Conservation (phyloP, 805 yeast genomes). For the Kodamaea kaohsiungensis region DNA sequence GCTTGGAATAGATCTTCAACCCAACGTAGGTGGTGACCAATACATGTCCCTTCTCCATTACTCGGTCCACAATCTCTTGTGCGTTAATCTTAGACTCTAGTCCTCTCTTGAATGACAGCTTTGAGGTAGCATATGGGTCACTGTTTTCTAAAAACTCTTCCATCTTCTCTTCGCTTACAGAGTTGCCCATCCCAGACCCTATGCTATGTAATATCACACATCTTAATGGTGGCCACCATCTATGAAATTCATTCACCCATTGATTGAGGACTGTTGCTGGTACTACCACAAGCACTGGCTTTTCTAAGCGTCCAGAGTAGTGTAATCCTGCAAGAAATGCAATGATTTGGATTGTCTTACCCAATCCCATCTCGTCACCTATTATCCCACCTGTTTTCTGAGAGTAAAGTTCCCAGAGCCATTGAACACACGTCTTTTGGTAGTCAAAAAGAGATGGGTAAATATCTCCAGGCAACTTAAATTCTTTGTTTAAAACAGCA, state of each 20-base stretch:
- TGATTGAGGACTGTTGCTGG: slow-evolving; percentile 96
- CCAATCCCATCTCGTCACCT: slow-evolving; percentile 98
- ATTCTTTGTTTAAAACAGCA: slow-evolving; percentile 68
- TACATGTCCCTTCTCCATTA: slow-evolving; percentile 73
- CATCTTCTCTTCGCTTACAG: slow-evolving; percentile 44
- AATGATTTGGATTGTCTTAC: slow-evolving; percentile 91
- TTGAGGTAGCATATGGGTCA: slow-evolving; percentile 30
- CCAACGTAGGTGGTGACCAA: slow-evolving; percentile 92
- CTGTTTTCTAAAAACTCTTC: slow-evolving; percentile 50
- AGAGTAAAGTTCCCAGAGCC: slow-evolving; percentile 92
- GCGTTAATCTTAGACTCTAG: slow-evolving; percentile 41
- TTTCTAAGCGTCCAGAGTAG: slow-evolving; percentile 69
- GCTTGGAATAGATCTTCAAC: slow-evolving; percentile 63
- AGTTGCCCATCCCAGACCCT: slow-evolving; percentile 74
- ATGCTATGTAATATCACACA: slow-evolving; percentile 87
- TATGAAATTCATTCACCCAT: slow-evolving; percentile 95
- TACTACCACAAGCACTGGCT: slow-evolving; percentile 85
- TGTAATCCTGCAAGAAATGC: slow-evolving; percentile 90
- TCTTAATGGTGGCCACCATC: slow-evolving; percentile 97
- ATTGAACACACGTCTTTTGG: slow-evolving; percentile 94
- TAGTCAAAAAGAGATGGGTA: slow-evolving; percentile 86
- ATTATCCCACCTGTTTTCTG: slow-evolving; percentile 93
- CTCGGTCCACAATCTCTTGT: slow-evolving; percentile 52
- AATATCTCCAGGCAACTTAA: slow-evolving; percentile 85
- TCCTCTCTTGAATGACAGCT: slow-evolving; percentile 20